Base-by-base conservation (phyloP, 208 protist species). In the Leishmania lainsoni region DNA sequence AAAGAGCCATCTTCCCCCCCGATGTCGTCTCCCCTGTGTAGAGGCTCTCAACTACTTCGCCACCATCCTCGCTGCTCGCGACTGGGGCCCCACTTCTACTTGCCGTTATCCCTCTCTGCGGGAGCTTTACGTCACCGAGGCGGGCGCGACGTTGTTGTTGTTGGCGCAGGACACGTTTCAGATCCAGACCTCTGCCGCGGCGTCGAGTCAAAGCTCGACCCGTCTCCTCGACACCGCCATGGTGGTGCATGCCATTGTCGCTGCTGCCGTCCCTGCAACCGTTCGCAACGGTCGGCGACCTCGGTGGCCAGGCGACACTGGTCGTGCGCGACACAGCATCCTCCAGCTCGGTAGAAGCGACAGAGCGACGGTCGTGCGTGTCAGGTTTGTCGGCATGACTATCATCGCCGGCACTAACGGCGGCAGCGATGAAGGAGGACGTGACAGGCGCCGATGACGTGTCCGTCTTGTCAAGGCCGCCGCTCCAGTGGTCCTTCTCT, bases 91-190 rank as follows among this genome's bases (percentile, higher is more conserved):
- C 35, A 10, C 29, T 10, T 48, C 63, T 42, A 26, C 42, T 71
- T 5, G 68, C 75, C 2, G 51, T 68, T 22, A 72, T 68, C 4
- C 48, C 39, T 35, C 16, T n/a, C 29, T 54, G 70, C 42, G 63
- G 76, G 32, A 71, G 45, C 76, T 79, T 35, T 3, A 79, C 59
- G 49, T 26, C 8, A 9, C 59, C 76, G 10, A 54, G 63, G 45
- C 76, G 61, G 10, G 56, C 59, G 45, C 75, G 65, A 26, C 78
- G 82, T 51, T 81, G 77, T 16, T 79, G 82, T n/a, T 81, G 73
- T 59, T 86, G 82, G 20, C n/a, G 68, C 32, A 86, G 73, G 72
- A 82, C 73, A 56, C 77, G 78, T 48, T 76, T 59, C 22, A 81
- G 61, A 29, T 81, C 78, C 22, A 86, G 71, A 12, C 82, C 78